These are phyloP conservation scores for Papiliotrema terrestris DNA, from an alignment of 1,284 basidiomycete species.

Conservation along the genomic window DNA sequence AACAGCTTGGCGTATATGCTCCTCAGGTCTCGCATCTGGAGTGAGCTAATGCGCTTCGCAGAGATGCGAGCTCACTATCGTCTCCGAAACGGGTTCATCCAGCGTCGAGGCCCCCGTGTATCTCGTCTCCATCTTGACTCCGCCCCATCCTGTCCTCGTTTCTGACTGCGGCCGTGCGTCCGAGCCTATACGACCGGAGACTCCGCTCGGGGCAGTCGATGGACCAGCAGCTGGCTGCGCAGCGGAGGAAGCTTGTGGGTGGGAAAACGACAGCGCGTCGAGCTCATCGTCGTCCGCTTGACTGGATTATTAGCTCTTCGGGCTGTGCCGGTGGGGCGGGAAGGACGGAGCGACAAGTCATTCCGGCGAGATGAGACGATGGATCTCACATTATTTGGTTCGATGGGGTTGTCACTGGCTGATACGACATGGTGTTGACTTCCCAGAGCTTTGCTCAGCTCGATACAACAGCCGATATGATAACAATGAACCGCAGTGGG, in stretches of 20 bases:
- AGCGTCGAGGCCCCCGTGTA: constrained; percentile 78
- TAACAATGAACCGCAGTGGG: too few species aligned
- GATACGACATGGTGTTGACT: constrained; percentile 28
- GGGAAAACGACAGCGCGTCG: constrained; percentile 45
- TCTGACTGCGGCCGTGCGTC: constrained; percentile 43
- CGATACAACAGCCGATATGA: too few species aligned
- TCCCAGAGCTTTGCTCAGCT: background rate
- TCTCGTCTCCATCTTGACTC: constrained; percentile 80
- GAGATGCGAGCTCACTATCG: constrained; percentile 63
- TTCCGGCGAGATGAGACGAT: background rate
- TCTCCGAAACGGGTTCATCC: constrained; percentile 82
- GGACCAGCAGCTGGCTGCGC: constrained; percentile 14
- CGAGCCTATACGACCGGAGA: constrained; percentile 72
- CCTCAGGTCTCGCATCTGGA: constrained; percentile 73
- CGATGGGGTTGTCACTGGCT: constrained; percentile 15
- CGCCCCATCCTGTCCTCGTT: constrained; percentile 53
- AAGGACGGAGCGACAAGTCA: background rate
- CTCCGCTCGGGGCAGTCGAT: constrained; percentile 37
- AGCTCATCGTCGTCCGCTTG: constrained; percentile 51
- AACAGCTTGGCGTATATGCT: constrained; percentile 89
- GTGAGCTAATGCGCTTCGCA: background rate
- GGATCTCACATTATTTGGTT: constrained; percentile 34
- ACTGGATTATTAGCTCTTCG: constrained; percentile 17
- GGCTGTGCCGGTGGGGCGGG: background rate
- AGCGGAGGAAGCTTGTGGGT: constrained; percentile 19